These are phyloP conservation scores for Anaeromyces robustus DNA, from an alignment of 192 early-diverging fungal species.

Conservation along the genomic window DNA sequence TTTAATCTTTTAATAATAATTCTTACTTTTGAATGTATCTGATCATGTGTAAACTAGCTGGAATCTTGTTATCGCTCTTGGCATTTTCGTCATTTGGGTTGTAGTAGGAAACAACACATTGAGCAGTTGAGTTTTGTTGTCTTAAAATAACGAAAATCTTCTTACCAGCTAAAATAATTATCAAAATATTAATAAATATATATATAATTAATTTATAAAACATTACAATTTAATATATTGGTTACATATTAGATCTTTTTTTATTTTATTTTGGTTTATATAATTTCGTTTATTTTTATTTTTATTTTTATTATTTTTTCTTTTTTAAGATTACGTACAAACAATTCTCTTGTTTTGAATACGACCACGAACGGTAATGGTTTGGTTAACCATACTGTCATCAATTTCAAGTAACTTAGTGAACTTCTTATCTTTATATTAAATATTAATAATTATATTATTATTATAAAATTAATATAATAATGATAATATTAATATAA, in stretches of 20 bases:
- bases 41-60: constrained; percentile 2
- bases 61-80: constrained; percentile 60
- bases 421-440: constrained; percentile 29
- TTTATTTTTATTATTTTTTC: no score
- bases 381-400: constrained; percentile 46
- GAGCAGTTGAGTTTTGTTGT: constrained; percentile 73
- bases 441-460: not conserved
- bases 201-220: not conserved
- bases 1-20: not conserved
- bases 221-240: no score
- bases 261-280: no score
- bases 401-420: constrained; percentile 51
- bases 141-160: constrained; percentile 85
- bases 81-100: constrained; percentile 27
- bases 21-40: not conserved
- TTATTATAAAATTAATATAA: no score
- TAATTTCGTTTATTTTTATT: no score
- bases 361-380: constrained; percentile 70
- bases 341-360: constrained; percentile 76
- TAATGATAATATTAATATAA: no score
- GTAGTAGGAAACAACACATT: constrained; percentile 54
- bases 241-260: no score
- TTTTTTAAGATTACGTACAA: no score
- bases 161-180: constrained; percentile 35
- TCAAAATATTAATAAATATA: not conserved